Evolutionary conservation across 2,329 filamentous ascomycete species (phyloP).

Genomic region (Fusarium clavum): DNA sequence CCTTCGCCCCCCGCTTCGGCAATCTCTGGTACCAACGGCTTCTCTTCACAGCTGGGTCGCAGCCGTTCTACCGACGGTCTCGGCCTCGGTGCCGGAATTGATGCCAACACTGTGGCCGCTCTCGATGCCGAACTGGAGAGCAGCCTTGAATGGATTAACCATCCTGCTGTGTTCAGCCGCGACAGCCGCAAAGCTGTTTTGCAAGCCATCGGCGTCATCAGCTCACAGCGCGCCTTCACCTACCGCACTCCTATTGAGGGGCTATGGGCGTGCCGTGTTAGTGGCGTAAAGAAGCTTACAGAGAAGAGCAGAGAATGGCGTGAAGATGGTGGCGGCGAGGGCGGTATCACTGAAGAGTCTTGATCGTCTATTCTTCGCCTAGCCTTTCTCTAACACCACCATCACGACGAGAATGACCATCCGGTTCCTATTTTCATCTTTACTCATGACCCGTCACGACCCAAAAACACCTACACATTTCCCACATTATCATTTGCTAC

Average conservation of each 20-base stretch:
- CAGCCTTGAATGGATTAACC: constrained; percentile 96
- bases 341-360: constrained; percentile 70
- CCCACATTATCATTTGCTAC: constrained; percentile 36
- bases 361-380: constrained; percentile 47
- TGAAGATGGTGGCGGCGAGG: constrained; percentile 82
- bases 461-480: constrained; percentile 39
- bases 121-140: constrained; percentile 92
- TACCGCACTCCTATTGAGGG: constrained; percentile 91
- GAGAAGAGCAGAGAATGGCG: constrained; percentile 92
- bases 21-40: constrained; percentile 54
- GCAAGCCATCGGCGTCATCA: constrained; percentile 96
- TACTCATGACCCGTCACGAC: constrained; percentile 46
- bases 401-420: constrained; percentile 38
- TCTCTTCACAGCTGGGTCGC: constrained; percentile 59
- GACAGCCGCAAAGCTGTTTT: constrained; percentile 96
- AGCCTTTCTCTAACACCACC: constrained; percentile 25
- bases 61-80: constrained; percentile 69
- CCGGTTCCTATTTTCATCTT: constrained; percentile 37
- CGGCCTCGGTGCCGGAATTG: constrained; percentile 79
- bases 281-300: constrained; percentile 83
- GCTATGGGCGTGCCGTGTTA: constrained; percentile 86
- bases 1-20: constrained; percentile 66
- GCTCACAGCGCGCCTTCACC: constrained; percentile 91
- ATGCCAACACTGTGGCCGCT: constrained; percentile 81
- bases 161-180: constrained; percentile 92